Evolutionary conservation across 2,329 filamentous ascomycete genomes (phyloP).

Genomic region (Penicillium glabrum): DNA sequence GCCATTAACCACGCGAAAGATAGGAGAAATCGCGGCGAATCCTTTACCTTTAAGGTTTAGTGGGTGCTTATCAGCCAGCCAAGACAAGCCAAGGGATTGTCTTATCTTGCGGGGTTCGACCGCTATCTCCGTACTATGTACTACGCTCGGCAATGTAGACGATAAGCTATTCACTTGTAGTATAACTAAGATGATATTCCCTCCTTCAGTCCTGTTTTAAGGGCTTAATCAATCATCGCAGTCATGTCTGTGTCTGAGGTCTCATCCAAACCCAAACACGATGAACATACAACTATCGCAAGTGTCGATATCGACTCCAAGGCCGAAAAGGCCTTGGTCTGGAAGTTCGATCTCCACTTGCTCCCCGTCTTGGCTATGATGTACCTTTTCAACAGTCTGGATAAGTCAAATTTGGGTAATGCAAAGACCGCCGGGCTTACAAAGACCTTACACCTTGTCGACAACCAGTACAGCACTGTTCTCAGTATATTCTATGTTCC

Average conservation of each 20-base stretch:
- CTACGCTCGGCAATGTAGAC: neutral
- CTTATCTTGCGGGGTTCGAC: neutral
- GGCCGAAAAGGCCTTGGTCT: slow-evolving; percentile 46
- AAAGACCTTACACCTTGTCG: slow-evolving; percentile 22
- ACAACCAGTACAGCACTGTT: slow-evolving; percentile 28
- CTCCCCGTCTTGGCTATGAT: slow-evolving; percentile 55
- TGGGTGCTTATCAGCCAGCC: neutral
- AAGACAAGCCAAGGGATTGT: neutral
- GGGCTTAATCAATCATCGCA: neutral
- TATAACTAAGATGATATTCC: neutral
- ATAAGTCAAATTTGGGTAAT: slow-evolving; percentile 42
- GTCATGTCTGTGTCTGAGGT: neutral
- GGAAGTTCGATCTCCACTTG: slow-evolving; percentile 50
- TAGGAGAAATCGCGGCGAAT: too few relatives aligned
- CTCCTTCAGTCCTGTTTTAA: too few relatives aligned
- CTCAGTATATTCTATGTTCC: slow-evolving; percentile 30
- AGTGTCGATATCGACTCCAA: slow-evolving; percentile 34
- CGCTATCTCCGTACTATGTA: neutral
- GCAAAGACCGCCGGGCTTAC: slow-evolving; percentile 28
- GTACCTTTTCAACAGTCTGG: slow-evolving; percentile 54
- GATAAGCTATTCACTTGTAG: neutral
- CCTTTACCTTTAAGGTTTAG: neutral
- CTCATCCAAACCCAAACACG: slow-evolving; percentile 7
- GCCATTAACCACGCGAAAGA: too few relatives aligned
- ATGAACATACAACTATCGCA: slow-evolving; percentile 13